These are phyloP conservation scores for Prunus armeniaca DNA, from an alignment of 306 rosid genomes.

Conservation along the genomic window DNA sequence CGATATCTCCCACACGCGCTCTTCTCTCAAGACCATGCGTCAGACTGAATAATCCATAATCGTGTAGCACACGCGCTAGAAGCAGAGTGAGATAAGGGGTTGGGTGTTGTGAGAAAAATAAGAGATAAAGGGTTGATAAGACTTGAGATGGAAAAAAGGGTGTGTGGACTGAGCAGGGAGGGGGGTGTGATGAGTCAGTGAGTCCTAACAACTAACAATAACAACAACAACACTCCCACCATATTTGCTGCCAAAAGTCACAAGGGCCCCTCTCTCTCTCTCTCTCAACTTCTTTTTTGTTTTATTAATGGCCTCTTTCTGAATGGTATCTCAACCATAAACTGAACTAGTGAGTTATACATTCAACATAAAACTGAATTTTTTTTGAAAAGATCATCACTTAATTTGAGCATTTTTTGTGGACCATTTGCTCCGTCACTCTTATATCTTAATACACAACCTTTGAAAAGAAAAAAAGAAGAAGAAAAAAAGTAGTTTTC, in stretches of 20 bases:
- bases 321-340: background rate
- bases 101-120: background rate
- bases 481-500: too few species aligned
- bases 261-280: conserved; percentile 11
- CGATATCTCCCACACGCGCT: conserved; percentile 18
- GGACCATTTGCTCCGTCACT: background rate
- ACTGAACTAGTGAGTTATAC: background rate
- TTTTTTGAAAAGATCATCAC: background rate
- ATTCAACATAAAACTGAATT: background rate
- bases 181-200: conserved; percentile 22
- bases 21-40: background rate
- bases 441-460: background rate
- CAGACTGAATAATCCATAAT: background rate
- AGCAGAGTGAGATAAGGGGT: conserved; percentile 10
- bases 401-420: background rate
- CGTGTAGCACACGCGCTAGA: conserved; percentile 22
- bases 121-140: conserved; percentile 39
- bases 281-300: background rate
- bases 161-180: background rate
- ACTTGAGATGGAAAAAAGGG: conserved; percentile 44
- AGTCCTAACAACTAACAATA: conserved; percentile 43
- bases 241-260: conserved; percentile 39
- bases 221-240: conserved; percentile 44
- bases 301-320: conserved; percentile 12
- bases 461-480: background rate